phyloP scores from a whole-genome alignment of 495 filamentous ascomycete genomes.

The Penicillium mononematosum region DNA sequence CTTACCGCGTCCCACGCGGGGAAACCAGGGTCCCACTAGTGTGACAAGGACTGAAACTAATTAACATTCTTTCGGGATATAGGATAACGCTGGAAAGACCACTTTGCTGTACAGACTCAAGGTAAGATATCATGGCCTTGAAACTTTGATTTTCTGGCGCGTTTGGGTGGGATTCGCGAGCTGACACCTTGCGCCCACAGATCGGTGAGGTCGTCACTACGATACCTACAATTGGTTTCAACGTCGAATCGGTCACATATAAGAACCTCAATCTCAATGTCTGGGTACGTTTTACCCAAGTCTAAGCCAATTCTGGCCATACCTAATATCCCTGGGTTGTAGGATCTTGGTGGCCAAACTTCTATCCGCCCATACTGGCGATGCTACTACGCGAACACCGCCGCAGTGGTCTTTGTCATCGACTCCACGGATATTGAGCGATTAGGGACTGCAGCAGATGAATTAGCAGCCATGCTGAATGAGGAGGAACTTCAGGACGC shows the following conservation, averaged over 20 bases:
- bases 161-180: conserved; percentile 4
- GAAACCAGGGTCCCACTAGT: background rate
- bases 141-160: background rate
- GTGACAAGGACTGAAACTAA: conserved; percentile 18
- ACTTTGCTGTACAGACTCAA: conserved; percentile 95
- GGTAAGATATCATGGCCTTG: conserved; percentile 47
- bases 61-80: conserved; percentile 19
- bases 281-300: conserved; percentile 61
- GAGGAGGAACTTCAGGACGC: conserved; percentile 96
- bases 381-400: conserved; percentile 99
- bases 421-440: conserved; percentile 97
- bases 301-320: background rate
- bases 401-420: conserved; percentile 98
- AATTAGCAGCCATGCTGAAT: conserved; percentile 90
- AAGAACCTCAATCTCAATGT: conserved; percentile 98
- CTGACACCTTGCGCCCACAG: conserved; percentile 48
- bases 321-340: conserved; percentile 13
- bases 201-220: conserved; percentile 98
- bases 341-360: conserved; percentile 96
- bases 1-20: conserved; percentile 1
- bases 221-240: conserved; percentile 98
- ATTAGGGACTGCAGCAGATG: conserved; percentile 85
- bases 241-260: conserved; percentile 97
- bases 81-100: conserved; percentile 99
- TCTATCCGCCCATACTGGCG: conserved; percentile 97